Base-by-base conservation (phyloP, 2,329 filamentous ascomycete genomes). In the Cercospora citrullina region DNA sequence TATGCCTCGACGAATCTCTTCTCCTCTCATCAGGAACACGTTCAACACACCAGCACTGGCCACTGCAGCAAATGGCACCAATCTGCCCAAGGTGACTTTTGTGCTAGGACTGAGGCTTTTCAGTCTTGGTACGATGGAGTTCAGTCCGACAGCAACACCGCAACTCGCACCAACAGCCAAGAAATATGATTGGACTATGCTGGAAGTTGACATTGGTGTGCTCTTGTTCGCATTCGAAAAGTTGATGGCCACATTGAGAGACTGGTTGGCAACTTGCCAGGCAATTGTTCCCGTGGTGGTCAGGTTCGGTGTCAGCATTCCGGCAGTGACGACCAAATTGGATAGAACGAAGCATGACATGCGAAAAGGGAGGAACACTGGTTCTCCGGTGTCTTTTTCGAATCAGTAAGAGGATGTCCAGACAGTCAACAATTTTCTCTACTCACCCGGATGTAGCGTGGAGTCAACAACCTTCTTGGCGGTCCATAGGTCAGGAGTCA, bases 391-490 rank as follows among this genome's bases (percentile, higher is more conserved):
- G 80, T 99, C 95, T 96, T 72, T 57, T n/a, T 10, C 10, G 21
- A 31, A 26, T 4, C n/a, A 9, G 21, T 65, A n/a, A 68, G 59
- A 59, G 14, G 45, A 26, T 7, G 4, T 14, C 45, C 30, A 14
- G 18, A 21, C 1, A 18, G 16, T 7, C 8, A 30, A n/a, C 28
- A 51, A 14, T n/a, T 39, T 26, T 1, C 42, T 16, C 10, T 39
- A 69, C 85, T 73, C 88, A 96, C 93, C 93, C 72, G 95, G 95
- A 79, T 99, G 95, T 72, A 99, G 82, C 14, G 95, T 99, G 69
- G 95, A 94, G 81, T 99, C 95, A 66, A 98, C 92, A 72, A 97
- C 89, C 85, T 97, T 97, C 87, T 99, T 99, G 55, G 95, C 95
- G 71, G 87, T 84, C 95, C 95, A 99, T 75, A 99, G 83, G 75